Percentiles rank a stretch among this genome's conserved stretches.
Evolutionary conservation across 148 eudicot genomes (phyloP).

Genomic region (Rheum nobile): DNA sequence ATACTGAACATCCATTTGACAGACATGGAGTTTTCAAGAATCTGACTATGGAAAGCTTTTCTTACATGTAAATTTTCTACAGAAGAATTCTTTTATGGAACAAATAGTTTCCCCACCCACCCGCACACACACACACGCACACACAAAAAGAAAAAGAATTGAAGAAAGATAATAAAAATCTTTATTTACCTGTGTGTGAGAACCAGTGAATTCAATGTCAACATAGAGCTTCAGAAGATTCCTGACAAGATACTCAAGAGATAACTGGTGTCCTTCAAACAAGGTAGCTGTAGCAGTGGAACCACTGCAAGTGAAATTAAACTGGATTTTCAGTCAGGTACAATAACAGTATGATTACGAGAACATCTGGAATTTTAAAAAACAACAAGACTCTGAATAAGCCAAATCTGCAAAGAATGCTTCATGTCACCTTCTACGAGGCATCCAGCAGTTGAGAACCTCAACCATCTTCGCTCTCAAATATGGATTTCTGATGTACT

Average conservation of each 20-base stretch:
- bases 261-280: slow-evolving; percentile 88
- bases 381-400: neutral
- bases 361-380: neutral
- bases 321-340: neutral
- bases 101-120: neutral
- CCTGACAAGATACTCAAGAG: slow-evolving; percentile 74
- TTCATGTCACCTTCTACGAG: slow-evolving; percentile 57
- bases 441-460: slow-evolving; percentile 98
- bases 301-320: slow-evolving; percentile 42
- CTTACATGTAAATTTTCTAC: too few species aligned
- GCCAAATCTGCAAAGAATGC: neutral
- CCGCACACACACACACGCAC: neutral
- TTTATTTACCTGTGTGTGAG: slow-evolving; percentile 78
- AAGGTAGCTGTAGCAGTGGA: slow-evolving; percentile 64
- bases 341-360: neutral
- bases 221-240: slow-evolving; percentile 94
- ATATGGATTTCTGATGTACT: slow-evolving; percentile 86
- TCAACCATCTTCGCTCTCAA: slow-evolving; percentile 97
- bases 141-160: neutral
- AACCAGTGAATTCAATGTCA: slow-evolving; percentile 97
- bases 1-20: too few species aligned
- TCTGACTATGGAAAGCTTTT: too few species aligned
- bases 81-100: neutral
- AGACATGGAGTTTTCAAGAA: too few species aligned
- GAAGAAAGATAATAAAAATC: neutral